Evolutionary conservation across 208 protist species (phyloP), one percentile per base, ranked within the genome.

Genomic region (Kentomonas sorsogonicus): DNA sequence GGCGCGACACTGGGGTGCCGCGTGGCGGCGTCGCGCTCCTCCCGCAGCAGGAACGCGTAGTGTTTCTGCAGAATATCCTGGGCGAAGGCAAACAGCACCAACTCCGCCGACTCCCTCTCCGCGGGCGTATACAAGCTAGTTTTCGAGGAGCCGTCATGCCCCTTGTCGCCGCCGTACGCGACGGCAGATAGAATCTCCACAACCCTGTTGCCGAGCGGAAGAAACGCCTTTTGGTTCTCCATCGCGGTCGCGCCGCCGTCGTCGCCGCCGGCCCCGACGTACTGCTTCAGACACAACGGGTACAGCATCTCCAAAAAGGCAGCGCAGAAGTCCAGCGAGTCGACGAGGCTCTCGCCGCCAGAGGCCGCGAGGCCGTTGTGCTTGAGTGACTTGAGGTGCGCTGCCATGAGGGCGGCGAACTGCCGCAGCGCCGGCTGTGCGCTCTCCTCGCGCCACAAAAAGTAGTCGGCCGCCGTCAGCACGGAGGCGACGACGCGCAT

Each of bases 1-100:
- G 20, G 46, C 15, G 20, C 13, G 5, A 11, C 51, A 44, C 13
- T 18, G 3, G n/a, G 36, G 10, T 15, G 15, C 23, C 25, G 10
- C 3, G n/a, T n/a, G n/a, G 48, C 64, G 5, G 66, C 44, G 22
- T 66, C 66, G 11, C 83, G 80, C 66, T 91, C 85, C 41, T 78
- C 70, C 27, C 76, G 75, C 7, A 91, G 61, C 51, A 69, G 75
- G 40, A 86, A 69, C 23, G 83, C 61, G 38, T 86, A 86, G 60
- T 93, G 76, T 63, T 91, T 92, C 66, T 91, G 82, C n/a, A 92
- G 68, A 15, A 90, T 63, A 46, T 95, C 89, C 46, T 95, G 89
- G 53, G 66, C 64, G 76, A 93, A 93, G 0, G 83, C 77, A 55
- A 91, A 84, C 26, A 90, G 61, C 25, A 81, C 46, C 16, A 65